Evolutionary conservation across 2,329 filamentous ascomycete species (phyloP).

Genomic region (Magnaporthiopsis rhizophila): DNA sequence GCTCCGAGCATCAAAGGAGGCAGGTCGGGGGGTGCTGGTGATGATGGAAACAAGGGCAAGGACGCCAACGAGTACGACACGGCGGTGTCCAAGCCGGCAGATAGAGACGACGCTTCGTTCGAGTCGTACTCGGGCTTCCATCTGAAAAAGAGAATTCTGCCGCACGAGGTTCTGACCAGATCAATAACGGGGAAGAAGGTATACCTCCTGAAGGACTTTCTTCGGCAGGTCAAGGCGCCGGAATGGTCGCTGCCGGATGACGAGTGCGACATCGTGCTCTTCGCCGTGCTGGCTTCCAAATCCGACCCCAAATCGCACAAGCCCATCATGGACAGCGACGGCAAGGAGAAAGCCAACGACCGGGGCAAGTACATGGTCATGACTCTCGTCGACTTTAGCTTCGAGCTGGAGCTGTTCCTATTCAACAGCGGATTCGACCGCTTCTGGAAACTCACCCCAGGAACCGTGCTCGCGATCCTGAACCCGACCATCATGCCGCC

Average conservation of each 20-base stretch:
- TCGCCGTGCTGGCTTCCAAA: conserved; percentile 82
- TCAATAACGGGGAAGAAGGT: conserved; percentile 71
- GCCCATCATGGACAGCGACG: conserved; percentile 31
- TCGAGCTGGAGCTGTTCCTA: conserved; percentile 84
- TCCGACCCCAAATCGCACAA: conserved; percentile 65
- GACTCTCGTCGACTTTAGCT: conserved; percentile 78
- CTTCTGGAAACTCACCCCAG: conserved; percentile 88
- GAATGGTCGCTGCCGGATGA: conserved; percentile 73
- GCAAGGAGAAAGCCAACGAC: conserved; percentile 40
- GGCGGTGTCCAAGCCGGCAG: conserved; percentile 10
- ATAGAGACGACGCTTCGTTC: conserved; percentile 51
- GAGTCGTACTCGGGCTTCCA: conserved; percentile 84
- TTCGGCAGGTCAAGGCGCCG: conserved; percentile 74
- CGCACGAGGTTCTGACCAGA: conserved; percentile 71
- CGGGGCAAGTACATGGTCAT: conserved; percentile 89
- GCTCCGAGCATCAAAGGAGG: conserved; percentile 21
- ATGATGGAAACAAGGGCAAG: conserved; percentile 2
- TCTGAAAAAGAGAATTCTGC: conserved; percentile 72
- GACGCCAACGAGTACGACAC: background rate
- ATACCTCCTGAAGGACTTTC: conserved; percentile 70
- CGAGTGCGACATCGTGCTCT: conserved; percentile 82
- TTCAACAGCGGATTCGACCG: conserved; percentile 85
- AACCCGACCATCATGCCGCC: conserved; percentile 91
- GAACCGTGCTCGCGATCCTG: conserved; percentile 85
- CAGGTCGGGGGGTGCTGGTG: background rate